Evolutionary conservation across 257 asterid species (phyloP).

Genomic region (Nicotiana attenuata): DNA sequence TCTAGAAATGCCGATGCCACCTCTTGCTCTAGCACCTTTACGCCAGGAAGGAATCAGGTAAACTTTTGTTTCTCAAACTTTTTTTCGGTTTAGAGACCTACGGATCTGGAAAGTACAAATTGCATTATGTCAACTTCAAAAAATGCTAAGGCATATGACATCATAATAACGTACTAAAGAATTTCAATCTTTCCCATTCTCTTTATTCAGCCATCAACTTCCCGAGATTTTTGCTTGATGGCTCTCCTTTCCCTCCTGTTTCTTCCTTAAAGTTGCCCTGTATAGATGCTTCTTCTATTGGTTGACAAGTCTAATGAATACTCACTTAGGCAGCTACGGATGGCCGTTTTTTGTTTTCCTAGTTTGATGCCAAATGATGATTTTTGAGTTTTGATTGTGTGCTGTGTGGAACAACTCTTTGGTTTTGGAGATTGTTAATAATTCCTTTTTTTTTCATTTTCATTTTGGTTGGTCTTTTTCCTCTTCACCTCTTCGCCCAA

Average conservation of each 20-base stretch:
- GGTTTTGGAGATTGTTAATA: neutral
- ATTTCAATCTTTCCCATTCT: neutral
- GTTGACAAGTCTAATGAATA: neutral
- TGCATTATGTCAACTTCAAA: neutral
- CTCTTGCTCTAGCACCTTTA: slow-evolving; percentile 80
- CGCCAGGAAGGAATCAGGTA: slow-evolving; percentile 65
- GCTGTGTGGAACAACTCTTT: neutral
- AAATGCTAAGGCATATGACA: neutral
- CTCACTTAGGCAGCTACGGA: neutral
- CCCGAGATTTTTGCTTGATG: neutral
- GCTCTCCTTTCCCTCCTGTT: neutral
- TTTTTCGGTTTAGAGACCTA: neutral
- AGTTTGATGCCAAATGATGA: neutral
- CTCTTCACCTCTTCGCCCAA: slow-evolving; percentile 15
- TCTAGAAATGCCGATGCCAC: slow-evolving; percentile 92
- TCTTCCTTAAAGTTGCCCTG: slow-evolving; percentile 2
- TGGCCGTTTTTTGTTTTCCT: neutral
- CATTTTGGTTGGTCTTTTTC: neutral
- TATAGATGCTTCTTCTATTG: neutral
- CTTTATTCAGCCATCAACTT: neutral
- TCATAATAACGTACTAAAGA: neutral
- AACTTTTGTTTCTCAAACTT: slow-evolving; percentile 9
- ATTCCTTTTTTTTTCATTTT: neutral
- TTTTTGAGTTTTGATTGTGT: neutral
- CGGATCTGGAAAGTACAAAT: neutral